Evolutionary conservation across 2,329 filamentous ascomycete genomes (phyloP), one percentile per base, ranked within the genome.

Genomic region (Fusarium subglutinans): DNA sequence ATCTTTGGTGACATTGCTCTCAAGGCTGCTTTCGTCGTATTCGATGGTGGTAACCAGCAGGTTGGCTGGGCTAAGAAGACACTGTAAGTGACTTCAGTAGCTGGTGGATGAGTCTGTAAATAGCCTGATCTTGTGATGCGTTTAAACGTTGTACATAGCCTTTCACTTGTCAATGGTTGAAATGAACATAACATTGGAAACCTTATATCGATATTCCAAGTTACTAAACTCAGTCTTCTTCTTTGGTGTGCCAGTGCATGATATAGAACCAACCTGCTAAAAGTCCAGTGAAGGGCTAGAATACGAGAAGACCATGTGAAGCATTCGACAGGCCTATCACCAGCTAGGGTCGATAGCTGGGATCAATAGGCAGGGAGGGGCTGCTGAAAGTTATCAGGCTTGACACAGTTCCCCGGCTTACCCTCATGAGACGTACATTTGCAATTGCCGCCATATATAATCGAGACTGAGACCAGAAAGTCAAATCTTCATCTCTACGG

Each of bases 1-100:
- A 92, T 94, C 77, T 90, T 88, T 78, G 89, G 89, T 28, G 89
- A 90, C 73, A 86, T 90, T 75, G 87, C 90, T 69, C 89, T 90
- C 80, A 90, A 90, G 82, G 87, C 87, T 48, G 87, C 89, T 72
- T 90, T 89, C 73, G 87, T 90, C 43, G 88, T 86, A 22, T 90
- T 90, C 77, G 87, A 90, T 74, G 85, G 73, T 3, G 77, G 51
- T 15, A 76, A 78, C 33, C 48, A 68, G 28, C 72, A 63, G 18
- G 63, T 78, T 37, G 77, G 77, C 6, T 78, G 70, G 62, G 75
- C 75, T 2, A 66, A 66, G 40, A 77, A 77, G 73, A 14, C 55
- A 9, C 35, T 73, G 22, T 70, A 48, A 58, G 40, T 6, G 11
- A 14, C 12, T 15, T 6, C 5, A 15, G 18, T 26, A 18, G n/a